Evolutionary conservation across 2,329 filamentous ascomycete genomes (phyloP), one percentile per base, ranked within the genome.

Genomic region (Sordariomycetes sp.): DNA sequence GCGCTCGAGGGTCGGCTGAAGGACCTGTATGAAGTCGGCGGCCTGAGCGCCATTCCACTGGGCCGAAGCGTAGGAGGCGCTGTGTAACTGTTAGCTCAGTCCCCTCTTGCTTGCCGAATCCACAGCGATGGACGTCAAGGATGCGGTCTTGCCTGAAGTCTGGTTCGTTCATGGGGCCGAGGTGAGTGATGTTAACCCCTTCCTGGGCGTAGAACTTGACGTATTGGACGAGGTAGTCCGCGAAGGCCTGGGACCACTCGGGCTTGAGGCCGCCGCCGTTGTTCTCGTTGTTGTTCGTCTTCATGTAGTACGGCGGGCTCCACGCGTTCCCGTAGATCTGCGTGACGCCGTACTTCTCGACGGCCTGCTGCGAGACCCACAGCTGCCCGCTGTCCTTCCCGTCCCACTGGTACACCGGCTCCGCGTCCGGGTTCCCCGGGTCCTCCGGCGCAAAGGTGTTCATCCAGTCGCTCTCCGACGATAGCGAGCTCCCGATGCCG

Each of bases 361-460:
- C 64, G 1, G 79, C 79, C 64, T 79, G 70, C 65, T 81, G 71
- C 8, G 74, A 74, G 46, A 83, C 69, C 67, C 72, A 81, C 16
- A 83, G 66, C 68, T 82, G 80, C 7, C 76, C 76, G 14, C 68
- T 66, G 58, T 80, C 75, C 55, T 77, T 73, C 10, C 68, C 68
- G 60, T 79, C 74, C 70, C 75, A 79, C 12, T 67, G 64, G 58
- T 79, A 80, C 12, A 69, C 64, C 0, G 76, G 75, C 20, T 66
- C 66, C 3, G 68, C 71, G 1, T 61, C 67, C 1, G 76, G 73
- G 3, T 68, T 68, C 2, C 76, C 76, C 1, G 76, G 76, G 58
- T 66, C 74, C 43, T 65, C 73, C 1, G 77, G 77, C 52, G 53
- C 51, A 43, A 58, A 55, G 16, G 53, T 58, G 43, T 54, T 58